These are phyloP conservation scores for Talaromyces sp. DNA, from an alignment of 2,329 filamentous ascomycete genomes.

Conservation along the genomic window DNA sequence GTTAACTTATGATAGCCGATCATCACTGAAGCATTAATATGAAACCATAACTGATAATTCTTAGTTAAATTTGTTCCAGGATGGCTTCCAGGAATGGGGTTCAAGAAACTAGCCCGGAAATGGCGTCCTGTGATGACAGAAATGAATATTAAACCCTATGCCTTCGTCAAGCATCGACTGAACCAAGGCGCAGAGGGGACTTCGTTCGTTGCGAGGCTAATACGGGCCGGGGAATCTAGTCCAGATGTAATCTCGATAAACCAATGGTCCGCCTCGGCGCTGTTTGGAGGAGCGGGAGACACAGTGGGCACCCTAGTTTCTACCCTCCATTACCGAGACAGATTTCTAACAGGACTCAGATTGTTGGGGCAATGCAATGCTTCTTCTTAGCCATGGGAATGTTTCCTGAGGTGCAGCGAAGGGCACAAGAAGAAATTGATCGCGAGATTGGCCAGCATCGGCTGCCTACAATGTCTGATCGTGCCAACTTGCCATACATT, in stretches of 20 bases:
- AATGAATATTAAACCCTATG: conserved; percentile 37
- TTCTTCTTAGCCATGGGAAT: neutral
- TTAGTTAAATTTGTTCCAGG: conserved; percentile 37
- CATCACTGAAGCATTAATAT: too few relatives aligned
- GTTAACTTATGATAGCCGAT: neutral
- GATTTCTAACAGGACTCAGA: neutral
- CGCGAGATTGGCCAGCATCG: conserved; percentile 22
- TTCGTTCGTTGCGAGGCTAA: conserved; percentile 14
- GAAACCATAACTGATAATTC: conserved; percentile 13
- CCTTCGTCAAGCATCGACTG: conserved; percentile 39
- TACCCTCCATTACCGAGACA: neutral
- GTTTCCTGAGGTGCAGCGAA: conserved; percentile 31
- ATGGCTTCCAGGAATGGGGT: conserved; percentile 44
- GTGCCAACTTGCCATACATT: conserved; percentile 24
- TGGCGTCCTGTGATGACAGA: conserved; percentile 29
- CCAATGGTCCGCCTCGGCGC: conserved; percentile 39
- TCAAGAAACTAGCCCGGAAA: conserved; percentile 37
- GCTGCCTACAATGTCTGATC: conserved; percentile 25
- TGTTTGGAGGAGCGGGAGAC: conserved; percentile 42
- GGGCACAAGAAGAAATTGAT: conserved; percentile 32
- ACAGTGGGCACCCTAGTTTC: conserved; percentile 22
- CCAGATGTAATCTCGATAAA: conserved; percentile 26
- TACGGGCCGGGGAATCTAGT: conserved; percentile 27
- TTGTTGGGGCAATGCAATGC: neutral
- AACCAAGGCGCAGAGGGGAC: conserved; percentile 20